Base-by-base conservation (phyloP, 1,284 basidiomycete species). In the Cryptococcus sp. region DNA sequence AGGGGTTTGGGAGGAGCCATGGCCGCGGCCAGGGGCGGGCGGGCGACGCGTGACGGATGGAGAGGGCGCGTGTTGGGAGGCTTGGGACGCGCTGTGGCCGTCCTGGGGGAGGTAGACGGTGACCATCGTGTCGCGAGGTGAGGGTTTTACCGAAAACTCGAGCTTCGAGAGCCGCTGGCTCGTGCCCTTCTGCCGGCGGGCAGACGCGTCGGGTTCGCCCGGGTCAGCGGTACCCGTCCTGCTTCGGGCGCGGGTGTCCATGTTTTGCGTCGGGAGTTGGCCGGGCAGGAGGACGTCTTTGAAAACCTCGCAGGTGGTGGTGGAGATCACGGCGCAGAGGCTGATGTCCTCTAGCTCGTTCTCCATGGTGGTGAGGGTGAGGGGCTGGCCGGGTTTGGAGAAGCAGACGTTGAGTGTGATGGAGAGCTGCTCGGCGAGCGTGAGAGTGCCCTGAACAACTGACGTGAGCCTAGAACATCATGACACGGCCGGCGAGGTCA, bases 291-390 rank as follows among this genome's bases (percentile, higher is more conserved):
- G 49, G 28, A 60, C 46, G 23, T 64, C 60, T n/a, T 43, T 48
- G 46, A 77, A 76, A 0, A 66, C 73, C 9, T 75, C 71, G 24
- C 67, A 73, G 9, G 57, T 48, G 7, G 71, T 72, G 7, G 77
- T 77, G 3, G 77, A 75, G 42, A 78, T 75, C 9, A 69, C 72
- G 51, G 69, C 72, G 50, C 73, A 74, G 36, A 76, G 69, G 7
- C 59, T 59, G 55, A 67, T 71, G 11, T 66, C 50, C 9, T 65
- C 63, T 6, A 63, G 59, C 35, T 73, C 70, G 18, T 59, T 12
- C 12, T 66, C 65, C 42, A 61, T 57, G 44, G 64, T 68, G 7
- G 63, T 70, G 43, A 78, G 57, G 2, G 71, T 70, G 23, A 78
- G 61, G 18, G 77, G 77, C 59, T 78, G 75, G 1, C 61, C 61